Percentiles rank a stretch among this genome's conserved stretches.
Conservation (phyloP, 345 rosid species). For the Pugionium dolabratum region DNA sequence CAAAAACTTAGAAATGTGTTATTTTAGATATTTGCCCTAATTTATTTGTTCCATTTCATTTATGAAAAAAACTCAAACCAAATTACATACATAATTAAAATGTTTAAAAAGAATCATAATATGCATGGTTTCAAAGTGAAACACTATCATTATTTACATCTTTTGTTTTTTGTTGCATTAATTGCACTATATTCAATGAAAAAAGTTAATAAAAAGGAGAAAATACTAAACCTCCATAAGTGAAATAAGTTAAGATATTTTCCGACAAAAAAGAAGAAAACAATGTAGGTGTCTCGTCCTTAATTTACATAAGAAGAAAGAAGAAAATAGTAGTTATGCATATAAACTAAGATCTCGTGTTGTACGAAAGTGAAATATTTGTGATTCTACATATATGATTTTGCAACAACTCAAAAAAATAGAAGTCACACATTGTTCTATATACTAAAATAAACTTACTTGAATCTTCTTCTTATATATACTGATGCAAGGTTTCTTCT, state of each 20-base stretch:
- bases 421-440: constrained; percentile 7
- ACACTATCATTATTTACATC: constrained; percentile 14
- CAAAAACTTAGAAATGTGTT: too few species aligned
- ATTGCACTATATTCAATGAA: neutral
- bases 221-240: neutral
- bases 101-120: constrained; percentile 7
- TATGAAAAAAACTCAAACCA: neutral
- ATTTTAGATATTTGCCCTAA: too few species aligned
- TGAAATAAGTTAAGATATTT: constrained; percentile 21
- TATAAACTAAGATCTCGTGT: neutral
- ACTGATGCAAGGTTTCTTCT: neutral
- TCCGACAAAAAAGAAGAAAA: neutral
- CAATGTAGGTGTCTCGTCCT: constrained; percentile 5
- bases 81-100: constrained; percentile 3
- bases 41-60: too few species aligned
- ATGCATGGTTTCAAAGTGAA: constrained; percentile 29
- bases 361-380: constrained; percentile 8
- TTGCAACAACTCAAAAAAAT: neutral
- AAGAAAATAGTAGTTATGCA: neutral
- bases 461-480: constrained; percentile 33
- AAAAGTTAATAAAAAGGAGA: constrained; percentile 5
- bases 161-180: neutral
- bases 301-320: neutral
- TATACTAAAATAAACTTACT: constrained; percentile 29
- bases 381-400: neutral